Conservation (phyloP, 768 basidiomycete species). For the Leccinellum luteum region DNA sequence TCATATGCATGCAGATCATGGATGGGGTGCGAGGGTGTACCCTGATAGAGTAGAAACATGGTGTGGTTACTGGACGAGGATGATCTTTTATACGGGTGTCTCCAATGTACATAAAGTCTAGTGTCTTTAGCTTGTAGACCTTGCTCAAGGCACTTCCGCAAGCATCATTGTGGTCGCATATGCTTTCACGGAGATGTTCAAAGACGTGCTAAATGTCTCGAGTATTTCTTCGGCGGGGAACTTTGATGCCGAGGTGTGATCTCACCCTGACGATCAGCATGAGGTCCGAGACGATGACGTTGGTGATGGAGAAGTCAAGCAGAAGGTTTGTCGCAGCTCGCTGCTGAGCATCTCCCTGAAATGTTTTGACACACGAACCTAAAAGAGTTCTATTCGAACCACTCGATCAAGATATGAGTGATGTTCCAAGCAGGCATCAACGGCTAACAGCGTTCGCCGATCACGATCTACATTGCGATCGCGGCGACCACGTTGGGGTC, state of each 20-base stretch:
- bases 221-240: constrained; percentile 1
- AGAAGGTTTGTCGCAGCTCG: neutral
- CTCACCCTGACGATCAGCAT: constrained; percentile 2
- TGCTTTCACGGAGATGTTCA: neutral
- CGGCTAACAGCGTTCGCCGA: constrained; percentile 57
- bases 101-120: neutral
- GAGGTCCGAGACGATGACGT: neutral
- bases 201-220: constrained; percentile 4
- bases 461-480: constrained; percentile 61
- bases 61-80: neutral
- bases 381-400: neutral
- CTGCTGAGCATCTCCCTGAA: neutral
- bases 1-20: constrained; percentile 18
- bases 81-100: neutral
- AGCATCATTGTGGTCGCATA: no score
- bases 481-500: constrained; percentile 59
- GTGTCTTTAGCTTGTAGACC: neutral
- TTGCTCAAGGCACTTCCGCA: neutral
- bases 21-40: neutral
- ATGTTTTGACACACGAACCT: neutral
- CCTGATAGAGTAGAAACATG: neutral
- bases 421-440: constrained; percentile 56
- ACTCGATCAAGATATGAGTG: constrained; percentile 41
- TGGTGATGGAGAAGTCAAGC: neutral
- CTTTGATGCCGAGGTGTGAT: neutral